A percentile compares a stretch with the other conserved stretches of the same genome.
phyloP scores from a whole-genome alignment of 2,329 filamentous ascomycete genomes.

The Calonectria honghensis region DNA sequence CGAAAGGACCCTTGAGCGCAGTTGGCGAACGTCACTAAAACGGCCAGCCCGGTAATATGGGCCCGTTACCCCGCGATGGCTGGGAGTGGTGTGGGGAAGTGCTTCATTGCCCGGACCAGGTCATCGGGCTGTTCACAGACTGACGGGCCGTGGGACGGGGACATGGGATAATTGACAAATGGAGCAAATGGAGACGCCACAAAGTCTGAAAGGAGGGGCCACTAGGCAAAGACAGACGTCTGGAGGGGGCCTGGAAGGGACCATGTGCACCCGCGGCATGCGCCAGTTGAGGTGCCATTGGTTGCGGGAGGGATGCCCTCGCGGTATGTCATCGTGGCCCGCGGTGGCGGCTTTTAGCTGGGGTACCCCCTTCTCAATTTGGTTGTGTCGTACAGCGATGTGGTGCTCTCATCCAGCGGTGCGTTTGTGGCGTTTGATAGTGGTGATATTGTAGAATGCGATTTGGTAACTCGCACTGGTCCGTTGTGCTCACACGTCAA shows the following conservation, averaged over 20 bases:
- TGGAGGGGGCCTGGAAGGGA: conserved; percentile 19
- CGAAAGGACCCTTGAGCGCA: conserved; percentile 37
- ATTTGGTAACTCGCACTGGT: neutral
- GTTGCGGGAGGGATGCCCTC: conserved; percentile 24
- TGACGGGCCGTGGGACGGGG: conserved; percentile 23
- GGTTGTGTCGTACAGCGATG: conserved; percentile 2
- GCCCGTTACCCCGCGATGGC: conserved; percentile 53
- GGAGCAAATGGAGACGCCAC: conserved; percentile 17
- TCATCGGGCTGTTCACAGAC: conserved; percentile 38
- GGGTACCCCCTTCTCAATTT: conserved; percentile 29
- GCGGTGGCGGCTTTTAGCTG: conserved; percentile 30
- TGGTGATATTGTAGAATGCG: conserved; percentile 15
- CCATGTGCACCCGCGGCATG: conserved; percentile 38
- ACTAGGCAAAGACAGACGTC: conserved; percentile 5
- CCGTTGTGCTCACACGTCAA: neutral
- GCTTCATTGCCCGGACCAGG: conserved; percentile 37
- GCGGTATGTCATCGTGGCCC: conserved; percentile 30
- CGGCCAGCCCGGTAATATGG: conserved; percentile 49
- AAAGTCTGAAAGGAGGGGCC: neutral
- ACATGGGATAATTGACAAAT: conserved; percentile 17
- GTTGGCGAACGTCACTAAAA: conserved; percentile 48
- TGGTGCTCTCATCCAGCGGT: neutral
- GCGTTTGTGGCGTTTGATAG: conserved; percentile 30
- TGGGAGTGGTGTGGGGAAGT: conserved; percentile 49
- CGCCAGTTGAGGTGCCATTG: conserved; percentile 32